These are phyloP conservation scores for Simmondsia chinensis DNA, from an alignment of 148 eudicot genomes.

Conservation along the genomic window DNA sequence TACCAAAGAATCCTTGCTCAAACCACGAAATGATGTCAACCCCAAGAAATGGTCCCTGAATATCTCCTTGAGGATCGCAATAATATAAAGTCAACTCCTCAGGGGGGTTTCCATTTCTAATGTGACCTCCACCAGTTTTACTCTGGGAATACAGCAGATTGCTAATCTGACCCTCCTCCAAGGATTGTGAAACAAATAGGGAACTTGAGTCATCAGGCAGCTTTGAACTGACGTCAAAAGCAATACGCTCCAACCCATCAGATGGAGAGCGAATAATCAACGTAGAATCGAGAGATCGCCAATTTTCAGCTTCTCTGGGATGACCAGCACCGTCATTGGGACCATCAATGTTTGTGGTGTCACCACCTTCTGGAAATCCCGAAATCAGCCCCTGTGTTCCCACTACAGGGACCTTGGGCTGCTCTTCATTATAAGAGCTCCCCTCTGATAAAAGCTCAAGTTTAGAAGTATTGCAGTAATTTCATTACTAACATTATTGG, in stretches of 20 bases:
- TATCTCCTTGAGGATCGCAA: slow-evolving; percentile 87
- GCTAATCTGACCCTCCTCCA: slow-evolving; percentile 34
- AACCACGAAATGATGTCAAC: slow-evolving; percentile 93
- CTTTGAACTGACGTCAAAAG: slow-evolving; percentile 25
- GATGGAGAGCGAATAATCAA: slow-evolving; percentile 17
- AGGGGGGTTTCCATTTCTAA: slow-evolving; percentile 35
- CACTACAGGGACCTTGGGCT: slow-evolving; percentile 10
- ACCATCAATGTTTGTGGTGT: slow-evolving; percentile 17
- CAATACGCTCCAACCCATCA: slow-evolving; percentile 17
- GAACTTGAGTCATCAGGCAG: slow-evolving; percentile 45
- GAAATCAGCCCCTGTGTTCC: slow-evolving; percentile 19
- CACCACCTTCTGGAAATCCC: slow-evolving; percentile 8
- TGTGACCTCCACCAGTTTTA: slow-evolving; percentile 19
- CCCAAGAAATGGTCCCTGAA: slow-evolving; percentile 97
- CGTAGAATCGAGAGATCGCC: slow-evolving; percentile 18
- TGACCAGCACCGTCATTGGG: slow-evolving; percentile 18
- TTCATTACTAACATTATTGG: no score
- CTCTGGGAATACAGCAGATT: slow-evolving; percentile 20
- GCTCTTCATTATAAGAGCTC: slow-evolving; percentile 19
- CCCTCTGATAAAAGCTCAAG: slow-evolving; percentile 19
- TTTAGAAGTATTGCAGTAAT: no score
- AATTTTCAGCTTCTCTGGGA: slow-evolving; percentile 19
- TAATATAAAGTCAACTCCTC: slow-evolving; percentile 81
- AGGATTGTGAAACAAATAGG: slow-evolving; percentile 27
- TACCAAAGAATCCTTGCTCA: slow-evolving; percentile 92